phyloP scores from a whole-genome alignment of 306 rosid species.

The Fragaria vesca region DNA sequence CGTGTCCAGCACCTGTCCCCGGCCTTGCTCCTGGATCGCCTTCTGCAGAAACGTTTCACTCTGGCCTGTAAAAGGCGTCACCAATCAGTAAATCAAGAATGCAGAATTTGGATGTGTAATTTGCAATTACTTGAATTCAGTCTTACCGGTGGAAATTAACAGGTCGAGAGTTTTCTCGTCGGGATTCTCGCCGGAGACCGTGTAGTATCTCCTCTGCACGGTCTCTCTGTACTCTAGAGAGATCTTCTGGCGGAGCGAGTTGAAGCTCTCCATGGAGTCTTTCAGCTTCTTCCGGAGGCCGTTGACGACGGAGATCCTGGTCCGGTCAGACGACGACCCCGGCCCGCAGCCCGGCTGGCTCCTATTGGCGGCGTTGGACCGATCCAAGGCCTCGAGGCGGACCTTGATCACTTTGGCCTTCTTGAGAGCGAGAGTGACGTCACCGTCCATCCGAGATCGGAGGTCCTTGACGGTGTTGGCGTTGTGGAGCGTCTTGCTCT shows the following conservation, averaged over 20 bases:
- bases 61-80: constrained; percentile 47
- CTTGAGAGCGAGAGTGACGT: constrained; percentile 69
- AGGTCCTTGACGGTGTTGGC: constrained; percentile 76
- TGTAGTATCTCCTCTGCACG: constrained; percentile 85
- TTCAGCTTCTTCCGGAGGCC: constrained; percentile 83
- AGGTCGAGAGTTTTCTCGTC: constrained; percentile 86
- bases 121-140: neutral
- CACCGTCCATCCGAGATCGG: constrained; percentile 85
- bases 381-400: constrained; percentile 81
- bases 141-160: constrained; percentile 78
- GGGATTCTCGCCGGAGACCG: constrained; percentile 95
- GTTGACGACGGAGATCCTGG: constrained; percentile 78
- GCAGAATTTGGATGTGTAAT: too few species aligned
- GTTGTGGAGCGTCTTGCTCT: constrained; percentile 81
- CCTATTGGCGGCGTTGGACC: constrained; percentile 87
- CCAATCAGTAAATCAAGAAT: too few species aligned
- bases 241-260: constrained; percentile 55
- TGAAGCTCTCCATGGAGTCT: constrained; percentile 86
- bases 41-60: constrained; percentile 83
- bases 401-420: constrained; percentile 84
- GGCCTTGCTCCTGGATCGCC: constrained; percentile 83
- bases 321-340: constrained; percentile 88
- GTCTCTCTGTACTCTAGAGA: constrained; percentile 84
- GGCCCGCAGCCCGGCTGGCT: constrained; percentile 81
- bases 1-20: constrained; percentile 67